Percentiles rank a stretch among this genome's conserved stretches.
Conservation (phyloP, 805 yeast species). For the Candida manassasensis region DNA sequence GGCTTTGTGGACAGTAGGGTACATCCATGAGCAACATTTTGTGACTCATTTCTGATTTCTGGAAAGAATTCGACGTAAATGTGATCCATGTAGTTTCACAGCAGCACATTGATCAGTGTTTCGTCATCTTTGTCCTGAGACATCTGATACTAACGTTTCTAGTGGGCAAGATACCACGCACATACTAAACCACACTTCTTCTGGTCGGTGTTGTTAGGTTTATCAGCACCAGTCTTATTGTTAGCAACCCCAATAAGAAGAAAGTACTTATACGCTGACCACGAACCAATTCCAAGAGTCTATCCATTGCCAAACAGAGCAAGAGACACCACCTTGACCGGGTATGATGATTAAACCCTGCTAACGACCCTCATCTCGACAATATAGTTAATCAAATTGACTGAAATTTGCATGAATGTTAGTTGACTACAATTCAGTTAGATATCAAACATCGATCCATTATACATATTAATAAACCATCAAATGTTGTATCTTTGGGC, state of each 20-base stretch:
- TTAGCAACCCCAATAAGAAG: conserved; percentile 66
- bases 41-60: too few species aligned
- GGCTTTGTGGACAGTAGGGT: too few species aligned
- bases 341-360: conserved; percentile 45
- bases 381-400: background rate
- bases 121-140: too few species aligned
- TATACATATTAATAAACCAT: too few species aligned
- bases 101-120: too few species aligned
- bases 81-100: too few species aligned
- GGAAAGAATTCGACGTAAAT: too few species aligned
- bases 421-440: background rate
- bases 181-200: conserved; percentile 74
- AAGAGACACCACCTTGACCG: conserved; percentile 45
- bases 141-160: conserved; percentile 7
- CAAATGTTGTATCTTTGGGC: too few species aligned
- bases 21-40: too few species aligned
- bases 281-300: conserved; percentile 58
- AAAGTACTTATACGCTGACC: conserved; percentile 60
- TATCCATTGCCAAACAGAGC: conserved; percentile 54
- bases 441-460: too few species aligned
- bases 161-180: conserved; percentile 74
- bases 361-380: background rate
- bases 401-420: background rate
- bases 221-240: conserved; percentile 62
- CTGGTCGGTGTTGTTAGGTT: conserved; percentile 58